Evolutionary conservation across 805 yeast genomes (phyloP), one percentile per base, ranked within the genome.

Genomic region (Saturnispora sekii): DNA sequence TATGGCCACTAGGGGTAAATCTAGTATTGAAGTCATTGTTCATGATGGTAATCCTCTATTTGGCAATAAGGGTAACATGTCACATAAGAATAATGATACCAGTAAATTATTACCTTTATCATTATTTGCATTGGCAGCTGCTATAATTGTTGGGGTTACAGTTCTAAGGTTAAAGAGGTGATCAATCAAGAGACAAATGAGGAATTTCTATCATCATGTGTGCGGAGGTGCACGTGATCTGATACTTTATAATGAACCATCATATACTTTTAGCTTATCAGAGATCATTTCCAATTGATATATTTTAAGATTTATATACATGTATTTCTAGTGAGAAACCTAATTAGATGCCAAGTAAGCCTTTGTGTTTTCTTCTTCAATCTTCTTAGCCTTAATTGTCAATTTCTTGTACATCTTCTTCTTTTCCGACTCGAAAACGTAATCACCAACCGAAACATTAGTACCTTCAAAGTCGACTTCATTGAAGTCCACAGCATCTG

Each of bases 401-500:
- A 83, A 66, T 45, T 70, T 66, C 40, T 69, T 67, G 56, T 70
- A 70, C 47, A 62, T 66, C 53, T 65, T 61, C 48, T 66, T 64
- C 56, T 74, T 76, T 46, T 70, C 67, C 47, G 61, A 60, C 36
- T 70, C 68, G 44, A 66, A 63, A n/a, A 70, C 68, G 53, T 70
- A 77, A 37, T 73, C 65, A 46, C 73, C 77, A 48, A 79, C 65
- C 49, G 70, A 69, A 31, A 80, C 64, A 52, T 83, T 84, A 4
- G 75, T 67, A 34, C 82, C 77, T 29, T 63, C 67, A 55, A 77
- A 83, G 38, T 75, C 79, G 28, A 67, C 68, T 7, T 67, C 60
- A 46, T 76, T 66, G 52, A 85, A 67, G 49, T 79, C 77, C 45
- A 85, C 75, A 28, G 86, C 90, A 54, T 82, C 75, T n/a, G 93